A percentile compares a stretch with the other conserved stretches of the same genome.
Evolutionary conservation across 2,329 filamentous ascomycete genomes (phyloP).

Genomic region (Uncinocarpus reesii): DNA sequence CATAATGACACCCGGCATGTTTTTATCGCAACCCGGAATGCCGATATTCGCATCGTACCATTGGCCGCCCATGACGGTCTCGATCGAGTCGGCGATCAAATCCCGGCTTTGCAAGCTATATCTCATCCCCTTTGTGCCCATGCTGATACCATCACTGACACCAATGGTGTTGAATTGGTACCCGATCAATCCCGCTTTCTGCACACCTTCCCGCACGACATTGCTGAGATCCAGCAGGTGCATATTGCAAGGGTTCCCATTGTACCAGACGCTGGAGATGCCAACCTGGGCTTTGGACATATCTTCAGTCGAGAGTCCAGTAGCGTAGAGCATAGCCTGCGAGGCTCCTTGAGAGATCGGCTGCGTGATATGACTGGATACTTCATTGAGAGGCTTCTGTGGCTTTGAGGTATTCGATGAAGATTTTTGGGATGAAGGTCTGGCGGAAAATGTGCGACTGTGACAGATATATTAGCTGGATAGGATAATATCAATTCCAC

Average conservation of each 20-base stretch:
- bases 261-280: constrained; percentile 96
- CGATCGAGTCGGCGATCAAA: constrained; percentile 94
- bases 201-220: constrained; percentile 61
- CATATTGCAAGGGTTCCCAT: constrained; percentile 99
- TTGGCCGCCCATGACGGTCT: constrained; percentile 97
- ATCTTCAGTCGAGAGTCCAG: constrained; percentile 72
- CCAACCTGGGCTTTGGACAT: constrained; percentile 96
- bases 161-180: constrained; percentile 99
- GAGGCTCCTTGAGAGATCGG: constrained; percentile 97
- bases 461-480: constrained; percentile 3
- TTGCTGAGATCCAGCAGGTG: constrained; percentile 84
- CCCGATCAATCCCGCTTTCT: constrained; percentile 69
- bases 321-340: constrained; percentile 97
- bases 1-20: constrained; percentile 89
- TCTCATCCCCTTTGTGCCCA: constrained; percentile 96
- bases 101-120: constrained; percentile 91
- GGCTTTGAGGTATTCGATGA: constrained; percentile 16
- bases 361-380: constrained; percentile 79
- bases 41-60: constrained; percentile 98
- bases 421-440: constrained; percentile 5
- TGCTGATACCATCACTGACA: constrained; percentile 93
- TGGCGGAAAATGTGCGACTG: constrained; percentile 9
- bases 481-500: not conserved
- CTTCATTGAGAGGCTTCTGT: constrained; percentile 57
- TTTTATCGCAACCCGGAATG: constrained; percentile 97